These are phyloP conservation scores for Daldinia vernicosa DNA, from an alignment of 495 filamentous ascomycete genomes.

Conservation along the genomic window DNA sequence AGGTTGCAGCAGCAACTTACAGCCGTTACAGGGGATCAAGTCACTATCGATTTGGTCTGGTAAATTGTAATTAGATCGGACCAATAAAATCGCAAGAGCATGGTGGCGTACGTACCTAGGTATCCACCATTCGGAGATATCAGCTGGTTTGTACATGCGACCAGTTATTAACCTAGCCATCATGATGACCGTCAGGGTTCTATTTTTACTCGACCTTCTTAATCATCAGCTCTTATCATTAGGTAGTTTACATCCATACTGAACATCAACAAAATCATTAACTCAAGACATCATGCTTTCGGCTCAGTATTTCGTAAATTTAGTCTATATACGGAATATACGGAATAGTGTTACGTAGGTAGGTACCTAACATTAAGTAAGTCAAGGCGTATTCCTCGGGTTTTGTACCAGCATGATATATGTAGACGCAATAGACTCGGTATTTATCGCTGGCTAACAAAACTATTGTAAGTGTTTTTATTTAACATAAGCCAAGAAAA, in stretches of 20 bases:
- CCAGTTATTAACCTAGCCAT: too few species aligned
- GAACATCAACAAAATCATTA: too few species aligned
- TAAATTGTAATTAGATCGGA: neutral
- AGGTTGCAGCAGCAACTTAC: conserved; percentile 1
- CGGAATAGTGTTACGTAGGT: neutral
- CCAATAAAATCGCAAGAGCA: neutral
- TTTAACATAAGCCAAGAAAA: neutral
- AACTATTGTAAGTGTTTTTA: neutral
- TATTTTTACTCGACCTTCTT: neutral
- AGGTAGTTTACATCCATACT: too few species aligned
- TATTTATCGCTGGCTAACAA: neutral
- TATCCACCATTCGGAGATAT: conserved; percentile 7
- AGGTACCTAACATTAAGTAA: too few species aligned
- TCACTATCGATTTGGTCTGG: neutral
- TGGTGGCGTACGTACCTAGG: too few species aligned
- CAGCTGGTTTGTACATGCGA: conserved; percentile 14
- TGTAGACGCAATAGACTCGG: neutral
- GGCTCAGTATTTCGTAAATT: neutral
- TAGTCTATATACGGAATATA: too few species aligned
- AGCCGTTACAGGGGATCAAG: neutral
- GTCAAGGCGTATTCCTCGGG: neutral
- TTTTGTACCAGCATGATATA: neutral
- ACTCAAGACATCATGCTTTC: neutral
- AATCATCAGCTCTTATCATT: neutral
- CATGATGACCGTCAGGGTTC: neutral